phyloP scores from a whole-genome alignment of 352 stramenopile genomes.

The Phytophthora boehmeriae region DNA sequence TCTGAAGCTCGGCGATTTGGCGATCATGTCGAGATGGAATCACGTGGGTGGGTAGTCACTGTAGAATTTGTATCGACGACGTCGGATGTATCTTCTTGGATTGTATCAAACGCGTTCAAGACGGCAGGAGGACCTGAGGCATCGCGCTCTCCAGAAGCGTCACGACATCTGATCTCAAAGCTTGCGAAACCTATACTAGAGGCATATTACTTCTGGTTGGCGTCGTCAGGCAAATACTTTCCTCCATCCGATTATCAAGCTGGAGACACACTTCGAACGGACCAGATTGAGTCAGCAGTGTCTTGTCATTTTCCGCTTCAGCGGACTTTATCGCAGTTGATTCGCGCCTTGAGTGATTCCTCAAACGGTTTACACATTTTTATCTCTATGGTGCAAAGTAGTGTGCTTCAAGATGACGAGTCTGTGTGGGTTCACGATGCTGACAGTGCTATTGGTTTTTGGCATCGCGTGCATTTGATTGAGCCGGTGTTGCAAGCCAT shows the following conservation, averaged over 20 bases:
- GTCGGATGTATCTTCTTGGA: conserved; percentile 80
- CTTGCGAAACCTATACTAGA: conserved; percentile 74
- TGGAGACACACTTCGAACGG: conserved; percentile 51
- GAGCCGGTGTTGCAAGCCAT: conserved; percentile 81
- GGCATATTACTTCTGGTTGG: conserved; percentile 83
- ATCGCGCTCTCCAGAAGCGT: conserved; percentile 26
- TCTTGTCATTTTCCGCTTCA: conserved; percentile 87
- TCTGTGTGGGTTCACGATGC: conserved; percentile 66
- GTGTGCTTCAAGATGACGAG: conserved; percentile 24
- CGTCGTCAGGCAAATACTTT: conserved; percentile 78
- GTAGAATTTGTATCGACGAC: conserved; percentile 87
- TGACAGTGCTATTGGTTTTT: conserved; percentile 73
- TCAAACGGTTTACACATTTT: conserved; percentile 61
- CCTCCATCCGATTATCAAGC: conserved; percentile 63
- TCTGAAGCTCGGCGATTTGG: conserved; percentile 65
- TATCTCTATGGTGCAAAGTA: conserved; percentile 51
- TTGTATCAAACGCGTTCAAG: conserved; percentile 84
- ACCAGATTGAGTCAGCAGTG: conserved; percentile 68
- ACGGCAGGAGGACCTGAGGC: conserved; percentile 25
- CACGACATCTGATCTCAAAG: conserved; percentile 49
- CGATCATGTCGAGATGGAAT: conserved; percentile 81
- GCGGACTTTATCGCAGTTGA: conserved; percentile 73
- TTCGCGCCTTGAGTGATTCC: conserved; percentile 71
- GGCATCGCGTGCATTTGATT: conserved; percentile 82
- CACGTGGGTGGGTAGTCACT: conserved; percentile 79